Evolutionary conservation across 2,329 filamentous ascomycete genomes (phyloP), one percentile per base, ranked within the genome.

Genomic region (Cordyceps pruinosa): DNA sequence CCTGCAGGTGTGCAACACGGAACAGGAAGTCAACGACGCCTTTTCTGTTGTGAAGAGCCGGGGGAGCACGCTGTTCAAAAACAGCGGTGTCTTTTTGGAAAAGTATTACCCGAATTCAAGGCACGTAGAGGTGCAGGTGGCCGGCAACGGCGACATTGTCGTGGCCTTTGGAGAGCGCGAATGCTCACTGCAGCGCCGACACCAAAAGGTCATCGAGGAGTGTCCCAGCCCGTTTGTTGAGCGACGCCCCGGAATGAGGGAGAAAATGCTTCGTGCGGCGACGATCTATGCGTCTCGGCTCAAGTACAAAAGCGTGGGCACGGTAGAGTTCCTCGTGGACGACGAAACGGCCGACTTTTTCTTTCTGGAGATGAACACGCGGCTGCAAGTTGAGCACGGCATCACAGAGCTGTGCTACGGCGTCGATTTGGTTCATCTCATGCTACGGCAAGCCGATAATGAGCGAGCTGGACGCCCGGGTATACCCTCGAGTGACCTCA

Each of bases 351-450:
- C 60, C 0, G 58, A 64, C 6, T 75, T 72, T 58, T 77, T 72
- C 61, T 77, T 77, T 55, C 66, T 77, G 17, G 75, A 77, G 59
- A 68, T 76, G 51, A 77, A 77, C 55, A 67, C 73, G 0, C 64
- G 75, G 4, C 62, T 77, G 15, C 75, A 77, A 58, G 74, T 77
- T 13, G 74, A 76, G 60, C 75, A 79, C 61, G 69, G 72, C 26
- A 70, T 71, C 10, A 92, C 89, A 0, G 88, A 92, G 68, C 86
- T 88, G 78, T 84, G 89, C 3, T 89, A 86, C 12, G 86, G 83
- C 0, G 80, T 89, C 48, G 88, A 92, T 66, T 75, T 92, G 12
- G 88, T 92, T 1, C 77, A 83, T 28, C 64, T 71, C 21, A 76
- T 76, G 74, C 56, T 76, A 17, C 62, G 62, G 0, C 70, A 73